A percentile compares a stretch with the other conserved stretches of the same genome.
Evolutionary conservation across 768 basidiomycete species (phyloP).

Genomic region (Hygrocybe punicea): DNA sequence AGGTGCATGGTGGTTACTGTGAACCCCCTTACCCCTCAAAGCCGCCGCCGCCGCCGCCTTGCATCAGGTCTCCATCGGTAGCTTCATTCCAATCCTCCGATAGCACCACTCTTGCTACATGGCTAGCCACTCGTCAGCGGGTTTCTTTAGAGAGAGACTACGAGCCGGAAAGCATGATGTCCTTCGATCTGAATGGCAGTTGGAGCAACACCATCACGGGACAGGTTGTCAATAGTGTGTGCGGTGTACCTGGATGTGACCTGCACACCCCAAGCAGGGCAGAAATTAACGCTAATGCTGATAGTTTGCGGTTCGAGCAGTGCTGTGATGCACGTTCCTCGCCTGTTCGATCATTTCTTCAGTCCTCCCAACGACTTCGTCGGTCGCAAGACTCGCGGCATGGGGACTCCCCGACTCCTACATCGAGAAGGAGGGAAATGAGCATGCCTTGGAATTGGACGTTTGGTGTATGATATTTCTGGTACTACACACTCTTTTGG

Average conservation of each 20-base stretch:
- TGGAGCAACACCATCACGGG: conserved; percentile 36
- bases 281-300: conserved; percentile 11
- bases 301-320: conserved; percentile 6
- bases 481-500: too few species aligned
- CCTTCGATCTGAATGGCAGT: conserved; percentile 46
- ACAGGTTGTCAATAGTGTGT: conserved; percentile 12
- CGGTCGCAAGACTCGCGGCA: background rate
- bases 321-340: conserved; percentile 4
- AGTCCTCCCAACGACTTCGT: background rate
- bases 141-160: conserved; percentile 26
- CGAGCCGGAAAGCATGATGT: conserved; percentile 32
- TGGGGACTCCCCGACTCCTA: background rate
- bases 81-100: conserved; percentile 28
- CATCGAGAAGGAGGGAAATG: conserved; percentile 23
- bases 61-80: conserved; percentile 13
- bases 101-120: conserved; percentile 21
- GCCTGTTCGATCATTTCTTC: background rate
- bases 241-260: conserved; percentile 19
- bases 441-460: conserved; percentile 45
- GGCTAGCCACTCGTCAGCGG: conserved; percentile 42
- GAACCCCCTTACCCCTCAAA: background rate
- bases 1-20: background rate
- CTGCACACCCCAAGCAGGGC: conserved; percentile 18
- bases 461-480: conserved; percentile 11
- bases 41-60: background rate